phyloP scores from a whole-genome alignment of 2,329 filamentous ascomycete genomes.

The Fusarium azukiicola region DNA sequence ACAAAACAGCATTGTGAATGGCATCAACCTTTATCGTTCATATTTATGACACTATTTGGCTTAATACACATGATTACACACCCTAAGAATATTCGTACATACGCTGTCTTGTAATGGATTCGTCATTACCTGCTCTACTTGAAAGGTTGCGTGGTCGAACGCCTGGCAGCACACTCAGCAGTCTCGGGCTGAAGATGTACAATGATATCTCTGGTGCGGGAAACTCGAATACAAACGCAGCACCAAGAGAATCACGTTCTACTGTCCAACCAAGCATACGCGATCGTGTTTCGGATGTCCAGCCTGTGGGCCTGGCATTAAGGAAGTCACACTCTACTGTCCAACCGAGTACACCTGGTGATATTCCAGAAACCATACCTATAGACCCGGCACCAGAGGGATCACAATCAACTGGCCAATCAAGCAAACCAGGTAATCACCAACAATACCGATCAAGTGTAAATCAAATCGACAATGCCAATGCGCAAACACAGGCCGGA shows the following conservation, averaged over 20 bases:
- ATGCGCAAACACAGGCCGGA: too few relatives aligned
- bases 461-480: too few relatives aligned
- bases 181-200: conserved; percentile 23
- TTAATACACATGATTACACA: neutral
- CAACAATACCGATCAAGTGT: neutral
- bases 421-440: neutral
- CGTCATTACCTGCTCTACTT: conserved; percentile 20
- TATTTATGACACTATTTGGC: conserved; percentile 9
- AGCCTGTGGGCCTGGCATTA: neutral
- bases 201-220: conserved; percentile 22
- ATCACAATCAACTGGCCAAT: neutral
- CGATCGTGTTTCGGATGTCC: neutral
- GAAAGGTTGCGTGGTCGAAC: conserved; percentile 19
- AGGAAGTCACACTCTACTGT: neutral
- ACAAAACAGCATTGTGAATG: conserved; percentile 1
- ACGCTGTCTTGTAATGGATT: neutral
- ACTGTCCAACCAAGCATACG: neutral
- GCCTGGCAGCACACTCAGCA: conserved; percentile 6
- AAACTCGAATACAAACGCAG: conserved; percentile 23
- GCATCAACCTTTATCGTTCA: conserved; percentile 26
- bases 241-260: conserved; percentile 20
- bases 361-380: conserved; percentile 6
- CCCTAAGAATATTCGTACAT: conserved; percentile 5
- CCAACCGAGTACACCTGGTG: neutral
- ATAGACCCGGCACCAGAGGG: neutral